These are phyloP conservation scores for Dinochytrium kinnereticum DNA, from an alignment of 371 early-diverging fungal species.

Conservation along the genomic window DNA sequence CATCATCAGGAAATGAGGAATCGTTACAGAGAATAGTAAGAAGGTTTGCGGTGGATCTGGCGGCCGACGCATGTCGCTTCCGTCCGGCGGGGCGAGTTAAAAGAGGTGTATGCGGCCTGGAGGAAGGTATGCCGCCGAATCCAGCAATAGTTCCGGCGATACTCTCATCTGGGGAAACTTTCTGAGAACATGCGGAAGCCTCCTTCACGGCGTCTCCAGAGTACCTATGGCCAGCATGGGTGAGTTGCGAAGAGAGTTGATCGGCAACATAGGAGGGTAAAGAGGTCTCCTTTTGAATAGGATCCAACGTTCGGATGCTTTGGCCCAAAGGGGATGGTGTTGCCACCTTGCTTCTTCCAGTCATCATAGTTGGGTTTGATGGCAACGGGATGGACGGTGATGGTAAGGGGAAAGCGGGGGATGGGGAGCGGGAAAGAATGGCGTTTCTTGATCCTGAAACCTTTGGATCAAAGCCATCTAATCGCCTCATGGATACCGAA, in stretches of 20 bases:
- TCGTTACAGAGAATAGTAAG: not conserved
- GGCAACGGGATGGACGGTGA: not conserved
- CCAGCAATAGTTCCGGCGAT: too few species aligned
- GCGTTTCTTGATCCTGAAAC: not conserved
- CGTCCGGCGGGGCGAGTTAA: not conserved
- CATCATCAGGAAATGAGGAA: not conserved
- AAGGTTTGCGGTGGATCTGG: not conserved
- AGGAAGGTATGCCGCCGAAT: not conserved
- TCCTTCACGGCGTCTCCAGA: not conserved
- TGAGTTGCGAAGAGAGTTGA: not conserved
- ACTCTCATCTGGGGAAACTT: too few species aligned
- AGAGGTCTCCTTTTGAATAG: not conserved
- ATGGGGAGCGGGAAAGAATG: not conserved
- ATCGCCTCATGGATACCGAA: not conserved
- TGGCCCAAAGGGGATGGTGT: not conserved
- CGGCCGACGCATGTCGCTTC: not conserved
- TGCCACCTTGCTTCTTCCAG: not conserved
- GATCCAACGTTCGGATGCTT: not conserved
- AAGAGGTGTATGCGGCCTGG: not conserved
- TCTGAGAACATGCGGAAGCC: too few species aligned
- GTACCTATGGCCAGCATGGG: conserved; percentile 5
- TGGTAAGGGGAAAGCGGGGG: not conserved
- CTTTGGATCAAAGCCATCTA: not conserved
- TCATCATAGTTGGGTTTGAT: not conserved
- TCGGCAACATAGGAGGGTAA: not conserved